phyloP scores from a whole-genome alignment of 106 monocot species.

The Phalaenopsis aphrodite region DNA sequence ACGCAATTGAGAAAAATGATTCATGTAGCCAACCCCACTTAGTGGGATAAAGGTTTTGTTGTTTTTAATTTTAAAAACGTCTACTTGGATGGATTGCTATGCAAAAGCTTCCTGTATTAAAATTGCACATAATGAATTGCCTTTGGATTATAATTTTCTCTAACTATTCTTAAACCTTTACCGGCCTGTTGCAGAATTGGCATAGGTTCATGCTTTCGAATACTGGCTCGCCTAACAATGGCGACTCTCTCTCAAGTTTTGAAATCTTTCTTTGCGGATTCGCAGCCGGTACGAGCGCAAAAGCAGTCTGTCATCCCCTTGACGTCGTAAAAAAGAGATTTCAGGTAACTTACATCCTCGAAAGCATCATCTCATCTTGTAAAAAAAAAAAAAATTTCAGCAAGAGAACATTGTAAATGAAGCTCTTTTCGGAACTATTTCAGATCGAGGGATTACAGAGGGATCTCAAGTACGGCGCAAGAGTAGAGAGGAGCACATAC shows the following conservation, averaged over 20 bases:
- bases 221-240: conserved; percentile 12
- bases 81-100: no score
- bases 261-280: conserved; percentile 89
- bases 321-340: conserved; percentile 99
- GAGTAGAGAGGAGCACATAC: conserved; percentile 47
- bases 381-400: not conserved
- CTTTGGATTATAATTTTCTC: not conserved
- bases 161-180: not conserved
- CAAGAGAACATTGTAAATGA: not conserved
- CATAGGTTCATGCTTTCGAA: conserved; percentile 38
- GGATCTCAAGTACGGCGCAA: conserved; percentile 75
- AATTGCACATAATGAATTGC: not conserved
- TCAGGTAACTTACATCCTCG: conserved; percentile 36
- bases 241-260: conserved; percentile 59
- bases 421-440: not conserved
- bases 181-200: conserved; percentile 41
- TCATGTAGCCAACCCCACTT: no score
- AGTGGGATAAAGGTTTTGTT: no score
- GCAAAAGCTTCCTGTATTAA: no score
- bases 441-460: conserved; percentile 83
- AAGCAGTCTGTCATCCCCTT: conserved; percentile 89
- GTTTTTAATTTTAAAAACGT: no score
- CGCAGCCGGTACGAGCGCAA: conserved; percentile 78
- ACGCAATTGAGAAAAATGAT: no score
- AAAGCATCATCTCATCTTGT: not conserved